Percentiles rank a stretch among this genome's conserved stretches.
These are phyloP conservation scores for Davidsoniella eucalypti DNA, from an alignment of 2,329 filamentous ascomycete species.

Conservation along the genomic window DNA sequence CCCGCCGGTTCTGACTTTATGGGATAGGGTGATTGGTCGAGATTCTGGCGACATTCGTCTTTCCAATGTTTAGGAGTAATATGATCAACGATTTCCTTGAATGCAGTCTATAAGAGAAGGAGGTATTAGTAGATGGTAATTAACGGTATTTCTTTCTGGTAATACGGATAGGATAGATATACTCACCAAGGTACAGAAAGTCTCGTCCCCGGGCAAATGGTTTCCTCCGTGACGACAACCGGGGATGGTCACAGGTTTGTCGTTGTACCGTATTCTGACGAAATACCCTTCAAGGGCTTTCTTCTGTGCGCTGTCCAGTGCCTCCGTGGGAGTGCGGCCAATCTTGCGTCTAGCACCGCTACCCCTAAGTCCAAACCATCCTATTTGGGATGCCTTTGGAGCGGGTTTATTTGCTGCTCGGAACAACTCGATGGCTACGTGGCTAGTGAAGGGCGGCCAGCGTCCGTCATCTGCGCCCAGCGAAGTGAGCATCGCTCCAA, in stretches of 20 bases:
- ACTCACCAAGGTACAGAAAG: conserved; percentile 73
- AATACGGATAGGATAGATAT: background rate
- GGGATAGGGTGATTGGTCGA: conserved; percentile 29
- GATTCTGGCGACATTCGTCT: conserved; percentile 31
- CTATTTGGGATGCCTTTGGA: background rate
- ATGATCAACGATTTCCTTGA: conserved; percentile 83
- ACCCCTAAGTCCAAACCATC: background rate
- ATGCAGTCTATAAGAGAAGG: conserved; percentile 45
- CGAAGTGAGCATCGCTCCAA: conserved; percentile 62
- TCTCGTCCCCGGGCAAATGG: conserved; percentile 72
- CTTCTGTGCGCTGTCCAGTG: conserved; percentile 41
- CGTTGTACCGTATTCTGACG: conserved; percentile 84
- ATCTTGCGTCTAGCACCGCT: conserved; percentile 1
- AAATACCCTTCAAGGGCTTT: conserved; percentile 57
- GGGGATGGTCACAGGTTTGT: conserved; percentile 62
- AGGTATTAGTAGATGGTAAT: background rate
- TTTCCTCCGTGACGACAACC: conserved; percentile 63
- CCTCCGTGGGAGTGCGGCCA: conserved; percentile 20
- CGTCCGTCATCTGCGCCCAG: conserved; percentile 60
- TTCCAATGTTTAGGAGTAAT: conserved; percentile 73
- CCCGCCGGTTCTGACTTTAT: conserved; percentile 35
- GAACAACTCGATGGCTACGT: conserved; percentile 84
- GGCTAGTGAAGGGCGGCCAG: conserved; percentile 91
- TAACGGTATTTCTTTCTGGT: background rate
- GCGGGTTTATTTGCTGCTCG: conserved; percentile 19